Evolutionary conservation across 2,329 filamentous ascomycete species (phyloP).

Genomic region (Kalaharituber pfeilii): DNA sequence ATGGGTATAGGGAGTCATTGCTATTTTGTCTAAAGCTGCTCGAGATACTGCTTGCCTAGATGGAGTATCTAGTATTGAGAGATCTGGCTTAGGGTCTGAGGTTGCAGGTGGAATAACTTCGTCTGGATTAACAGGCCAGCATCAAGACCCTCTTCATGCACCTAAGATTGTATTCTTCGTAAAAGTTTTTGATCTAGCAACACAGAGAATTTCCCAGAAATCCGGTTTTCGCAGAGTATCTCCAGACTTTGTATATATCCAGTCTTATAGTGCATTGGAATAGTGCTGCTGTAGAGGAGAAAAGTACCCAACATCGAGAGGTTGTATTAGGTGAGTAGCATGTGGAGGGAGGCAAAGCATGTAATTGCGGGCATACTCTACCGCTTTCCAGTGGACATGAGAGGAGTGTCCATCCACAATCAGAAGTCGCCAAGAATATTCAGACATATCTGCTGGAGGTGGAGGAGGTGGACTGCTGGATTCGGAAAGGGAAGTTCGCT

Average conservation of each 20-base stretch:
- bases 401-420: slow-evolving; percentile 12
- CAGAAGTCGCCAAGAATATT: slow-evolving; percentile 5
- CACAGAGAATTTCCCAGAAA: slow-evolving; percentile 2
- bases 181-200: not conserved
- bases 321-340: slow-evolving; percentile 12
- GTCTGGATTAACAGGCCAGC: too few relatives aligned
- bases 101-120: too few relatives aligned
- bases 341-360: slow-evolving; percentile 11
- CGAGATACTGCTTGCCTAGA: too few relatives aligned
- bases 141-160: too few relatives aligned
- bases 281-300: slow-evolving; percentile 6
- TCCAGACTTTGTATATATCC: not conserved
- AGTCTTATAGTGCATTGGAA: not conserved
- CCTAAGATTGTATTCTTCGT: slow-evolving; percentile 6
- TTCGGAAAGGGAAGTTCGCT: too few relatives aligned
- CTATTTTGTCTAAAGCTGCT: too few relatives aligned
- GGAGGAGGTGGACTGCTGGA: too few relatives aligned
- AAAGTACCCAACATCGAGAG: slow-evolving; percentile 17
- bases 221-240: slow-evolving; percentile 1
- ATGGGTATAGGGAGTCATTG: too few relatives aligned
- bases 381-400: slow-evolving; percentile 9
- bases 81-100: too few relatives aligned
- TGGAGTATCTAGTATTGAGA: too few relatives aligned
- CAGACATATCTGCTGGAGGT: too few relatives aligned
- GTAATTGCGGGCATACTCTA: slow-evolving; percentile 8